Percentiles rank a stretch among this genome's conserved stretches.
phyloP scores from a whole-genome alignment of 768 basidiomycete genomes.

The Macrolepiota fuliginosa region DNA sequence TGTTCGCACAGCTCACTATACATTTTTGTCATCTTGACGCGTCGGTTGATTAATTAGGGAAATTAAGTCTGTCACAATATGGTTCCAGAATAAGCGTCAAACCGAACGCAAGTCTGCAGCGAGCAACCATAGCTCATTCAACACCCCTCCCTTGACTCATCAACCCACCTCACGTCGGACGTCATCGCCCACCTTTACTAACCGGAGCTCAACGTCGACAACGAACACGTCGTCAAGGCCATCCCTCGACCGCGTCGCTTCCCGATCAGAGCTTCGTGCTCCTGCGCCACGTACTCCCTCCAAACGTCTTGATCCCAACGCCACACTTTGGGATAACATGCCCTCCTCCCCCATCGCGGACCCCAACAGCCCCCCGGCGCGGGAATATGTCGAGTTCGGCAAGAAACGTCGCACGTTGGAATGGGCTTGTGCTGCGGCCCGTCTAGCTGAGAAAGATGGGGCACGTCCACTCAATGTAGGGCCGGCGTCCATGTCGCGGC shows the following conservation, averaged over 20 bases:
- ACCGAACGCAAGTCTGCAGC: slow-evolving; percentile 58
- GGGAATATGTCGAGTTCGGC: slow-evolving; percentile 47
- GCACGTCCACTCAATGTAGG: slow-evolving; percentile 7
- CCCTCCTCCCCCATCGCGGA: slow-evolving; percentile 60
- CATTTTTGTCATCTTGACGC: slow-evolving; percentile 6
- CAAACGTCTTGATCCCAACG: slow-evolving; percentile 31
- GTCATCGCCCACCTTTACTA: slow-evolving; percentile 30
- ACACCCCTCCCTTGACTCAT: slow-evolving; percentile 18
- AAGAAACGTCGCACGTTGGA: slow-evolving; percentile 56
- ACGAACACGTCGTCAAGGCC: slow-evolving; percentile 29
- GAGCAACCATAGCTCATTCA: slow-evolving; percentile 28
- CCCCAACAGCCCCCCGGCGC: slow-evolving; percentile 49
- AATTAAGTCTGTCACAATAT: slow-evolving; percentile 70
- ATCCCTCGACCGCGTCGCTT: slow-evolving; percentile 59
- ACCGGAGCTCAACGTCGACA: slow-evolving; percentile 24
- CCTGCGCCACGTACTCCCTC: slow-evolving; percentile 40
- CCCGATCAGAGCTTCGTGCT: slow-evolving; percentile 47
- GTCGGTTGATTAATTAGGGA: slow-evolving; percentile 41
- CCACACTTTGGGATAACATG: slow-evolving; percentile 53
- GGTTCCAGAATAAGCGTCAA: slow-evolving; percentile 84
- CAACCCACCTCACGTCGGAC: slow-evolving; percentile 20
- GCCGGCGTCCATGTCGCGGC: slow-evolving; percentile 10
- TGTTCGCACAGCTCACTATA: not conserved
- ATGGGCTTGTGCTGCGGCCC: slow-evolving; percentile 70
- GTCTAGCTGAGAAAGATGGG: slow-evolving; percentile 44